Evolutionary conservation across 2,329 filamentous ascomycete species (phyloP), one percentile per base, ranked within the genome.

Genomic region (Drechslerella dactyloides): DNA sequence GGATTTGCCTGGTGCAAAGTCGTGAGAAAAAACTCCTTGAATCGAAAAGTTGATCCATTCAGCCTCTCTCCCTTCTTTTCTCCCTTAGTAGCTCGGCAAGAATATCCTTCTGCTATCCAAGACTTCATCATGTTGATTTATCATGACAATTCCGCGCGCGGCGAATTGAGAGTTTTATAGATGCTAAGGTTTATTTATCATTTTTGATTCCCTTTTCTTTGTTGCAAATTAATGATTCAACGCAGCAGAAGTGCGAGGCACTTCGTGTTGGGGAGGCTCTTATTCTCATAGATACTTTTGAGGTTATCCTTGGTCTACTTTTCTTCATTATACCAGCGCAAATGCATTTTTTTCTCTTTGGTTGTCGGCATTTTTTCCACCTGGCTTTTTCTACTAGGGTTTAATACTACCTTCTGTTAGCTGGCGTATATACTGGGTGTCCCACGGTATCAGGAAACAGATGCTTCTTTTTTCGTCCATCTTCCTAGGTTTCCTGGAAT

Each of bases 1-100:
- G 30, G 68, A 72, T 65, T 72, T 65, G 60, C 60, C 60, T 50
- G 60, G 68, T 46, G 60, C 68, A 65, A 72, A 53, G 23, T 35
- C 27, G 23, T 70, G 55, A 72, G 37, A 17, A 51, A 55, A 19
- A n/a, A 7, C 21, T 40, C 23, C 8, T 54, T 55, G 15, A 1
- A 6, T 19, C 11, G n/a, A 48, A 23, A 48, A 48, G 13, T 5
- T 15, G 40, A 15, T 44, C 17, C 44, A 48, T 11, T 48, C 11
- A 2, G 2, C 44, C 7, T 4, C 19, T 48, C 21, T 21, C 17
- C 44, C 8, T 48, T 48, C 19, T 23, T 23, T 44, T 21, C 19
- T 48, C 8, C 4, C 1, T 48, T 17, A 48, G 8, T 8, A 33
- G 8, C 27, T 33, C 8, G 8, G 27, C 27, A 33, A 4, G 27